These are phyloP conservation scores for Oryza glaberrima DNA, from an alignment of 176 grass and related monocot genomes.

Conservation along the genomic window DNA sequence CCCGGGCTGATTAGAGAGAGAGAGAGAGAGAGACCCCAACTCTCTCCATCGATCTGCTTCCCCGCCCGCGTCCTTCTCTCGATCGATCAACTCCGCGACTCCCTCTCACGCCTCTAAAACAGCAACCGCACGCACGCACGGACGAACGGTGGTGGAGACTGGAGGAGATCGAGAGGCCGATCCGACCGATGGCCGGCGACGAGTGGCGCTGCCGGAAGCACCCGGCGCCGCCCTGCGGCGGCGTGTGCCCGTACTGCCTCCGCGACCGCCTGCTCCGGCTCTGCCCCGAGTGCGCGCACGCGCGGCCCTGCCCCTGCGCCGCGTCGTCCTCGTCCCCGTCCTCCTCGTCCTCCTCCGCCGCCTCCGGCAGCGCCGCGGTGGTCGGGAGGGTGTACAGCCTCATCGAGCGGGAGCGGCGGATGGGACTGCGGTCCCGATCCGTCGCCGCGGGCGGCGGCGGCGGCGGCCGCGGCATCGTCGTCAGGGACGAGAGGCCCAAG, in stretches of 20 bases:
- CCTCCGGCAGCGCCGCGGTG: conserved; percentile 24
- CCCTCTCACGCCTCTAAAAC: not conserved
- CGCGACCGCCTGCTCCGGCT: conserved; percentile 70
- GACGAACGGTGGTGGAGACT: conserved; percentile 2
- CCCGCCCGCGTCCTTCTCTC: conserved; percentile 29
- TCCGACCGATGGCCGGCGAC: conserved; percentile 33
- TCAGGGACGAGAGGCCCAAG: conserved; percentile 19
- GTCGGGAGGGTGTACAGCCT: conserved; percentile 34
- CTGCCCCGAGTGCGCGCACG: conserved; percentile 72
- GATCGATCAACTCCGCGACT: not conserved
- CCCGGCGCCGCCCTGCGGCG: conserved; percentile 20
- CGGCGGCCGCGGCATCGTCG: not conserved
- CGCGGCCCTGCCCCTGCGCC: conserved; percentile 62
- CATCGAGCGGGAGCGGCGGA: conserved; percentile 41
- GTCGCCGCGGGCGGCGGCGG: conserved; percentile 14
- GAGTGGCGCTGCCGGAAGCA: conserved; percentile 68
- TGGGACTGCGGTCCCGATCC: conserved; percentile 58
- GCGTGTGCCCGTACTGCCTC: conserved; percentile 80
- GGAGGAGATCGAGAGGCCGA: not conserved
- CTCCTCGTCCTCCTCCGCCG: conserved; percentile 39
- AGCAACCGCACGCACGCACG: not conserved
- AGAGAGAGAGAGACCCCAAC: not conserved
- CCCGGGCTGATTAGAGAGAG: not conserved
- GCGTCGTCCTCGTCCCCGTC: not conserved
- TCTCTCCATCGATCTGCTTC: not conserved